Base-by-base conservation (phyloP, 2,329 filamentous ascomycete species). In the Pseudogymnoascus sp. region DNA sequence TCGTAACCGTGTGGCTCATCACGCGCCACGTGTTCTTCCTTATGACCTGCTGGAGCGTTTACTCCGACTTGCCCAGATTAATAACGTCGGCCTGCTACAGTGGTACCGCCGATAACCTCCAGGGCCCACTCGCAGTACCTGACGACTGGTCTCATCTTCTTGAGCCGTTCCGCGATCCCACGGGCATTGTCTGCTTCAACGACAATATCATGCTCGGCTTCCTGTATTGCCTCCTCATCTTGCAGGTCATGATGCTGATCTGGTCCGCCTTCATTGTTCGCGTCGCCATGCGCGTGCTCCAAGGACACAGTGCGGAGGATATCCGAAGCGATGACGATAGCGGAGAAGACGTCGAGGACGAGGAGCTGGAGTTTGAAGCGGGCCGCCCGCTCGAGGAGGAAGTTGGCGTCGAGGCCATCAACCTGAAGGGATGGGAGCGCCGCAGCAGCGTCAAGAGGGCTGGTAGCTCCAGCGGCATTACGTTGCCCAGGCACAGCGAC, bases 211-310 rank as follows among this genome's bases (percentile, higher is more conserved):
- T 88, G 69, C 89, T 84, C 82, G 80, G 81, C 11, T 97, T 97
- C 77, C 78, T 97, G 14, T 80, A 82, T 8, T 82, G 91, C 39
- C 84, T 99, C 2, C 78, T 95, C 11, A 82, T 87, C 38, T 80
- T 99, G 22, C 92, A 97, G 75, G 78, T 81, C 22, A 82, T 99
- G 61, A 92, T 90, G 33, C 78, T 96, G 36, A 81, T 90, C 65
- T 97, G 94, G 94, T 96, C 97, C 71, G 82, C 80, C 65, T 89
- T 96, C 86, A 96, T 97, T 67, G 76, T 92, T 39, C 85, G 86
- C 63, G 90, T 99, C 2, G 92, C 92, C 22, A 81, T 89, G 65
- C 87, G 88, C 65, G 92, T 97, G 5, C 72, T 97, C 36, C 83
- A 82, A 60, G 92, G 93, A 33, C 84, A 82, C 38, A 80, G 84